Evolutionary conservation across 257 asterid species (phyloP).

Genomic region (Nicotiana attenuata): DNA sequence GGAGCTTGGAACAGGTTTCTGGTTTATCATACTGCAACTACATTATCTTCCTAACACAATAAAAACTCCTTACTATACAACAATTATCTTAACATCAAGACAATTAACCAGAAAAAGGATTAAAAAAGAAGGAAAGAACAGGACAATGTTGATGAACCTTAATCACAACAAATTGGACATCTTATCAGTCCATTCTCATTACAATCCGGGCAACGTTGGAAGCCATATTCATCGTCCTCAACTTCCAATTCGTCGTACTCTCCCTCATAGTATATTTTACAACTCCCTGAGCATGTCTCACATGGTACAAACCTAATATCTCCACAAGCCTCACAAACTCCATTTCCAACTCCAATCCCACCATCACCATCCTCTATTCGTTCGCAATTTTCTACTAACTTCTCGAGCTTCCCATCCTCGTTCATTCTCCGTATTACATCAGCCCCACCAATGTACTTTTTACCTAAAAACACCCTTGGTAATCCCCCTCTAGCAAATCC

Average conservation of each 20-base stretch:
- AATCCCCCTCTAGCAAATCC: conserved; percentile 34
- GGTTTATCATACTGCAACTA: background rate
- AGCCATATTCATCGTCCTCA: conserved; percentile 33
- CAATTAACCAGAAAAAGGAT: background rate
- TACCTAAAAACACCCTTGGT: conserved; percentile 68
- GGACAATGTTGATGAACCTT: background rate
- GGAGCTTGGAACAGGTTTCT: background rate
- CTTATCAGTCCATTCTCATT: conserved; percentile 64
- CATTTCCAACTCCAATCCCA: background rate
- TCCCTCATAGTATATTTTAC: conserved; percentile 59
- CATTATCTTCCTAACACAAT: background rate
- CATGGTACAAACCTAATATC: conserved; percentile 83
- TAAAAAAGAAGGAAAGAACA: background rate
- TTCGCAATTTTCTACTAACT: conserved; percentile 59
- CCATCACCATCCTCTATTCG: conserved; percentile 28
- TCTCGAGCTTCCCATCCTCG: conserved; percentile 73
- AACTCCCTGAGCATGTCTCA: conserved; percentile 86
- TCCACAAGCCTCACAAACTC: conserved; percentile 72
- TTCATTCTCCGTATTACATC: conserved; percentile 63
- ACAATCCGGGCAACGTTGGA: conserved; percentile 61
- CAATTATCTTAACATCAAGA: background rate
- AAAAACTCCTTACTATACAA: background rate
- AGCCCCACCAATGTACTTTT: conserved; percentile 63
- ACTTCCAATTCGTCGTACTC: conserved; percentile 29
- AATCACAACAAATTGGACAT: conserved; percentile 60